Conservation (phyloP, 163 green algal species). For the Trebouxia gelatinosa region DNA sequence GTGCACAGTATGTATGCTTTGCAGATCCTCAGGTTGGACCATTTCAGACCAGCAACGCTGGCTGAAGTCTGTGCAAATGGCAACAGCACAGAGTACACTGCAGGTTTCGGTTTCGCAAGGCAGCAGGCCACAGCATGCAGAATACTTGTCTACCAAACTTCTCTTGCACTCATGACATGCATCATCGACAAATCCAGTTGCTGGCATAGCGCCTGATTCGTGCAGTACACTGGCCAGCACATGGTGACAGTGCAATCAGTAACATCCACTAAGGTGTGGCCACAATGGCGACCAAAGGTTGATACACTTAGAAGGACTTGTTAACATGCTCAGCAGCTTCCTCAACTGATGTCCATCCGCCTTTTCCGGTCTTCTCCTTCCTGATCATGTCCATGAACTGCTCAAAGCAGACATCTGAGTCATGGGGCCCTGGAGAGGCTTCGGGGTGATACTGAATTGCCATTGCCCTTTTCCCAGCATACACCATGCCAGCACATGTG, state of each 20-base stretch:
- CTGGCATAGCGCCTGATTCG: no score
- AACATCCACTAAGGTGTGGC: no score
- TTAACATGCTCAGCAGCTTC: slow-evolving; percentile 21
- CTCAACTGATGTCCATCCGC: background rate
- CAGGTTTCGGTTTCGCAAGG: no score
- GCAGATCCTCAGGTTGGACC: slow-evolving; percentile 28
- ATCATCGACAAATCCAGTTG: no score
- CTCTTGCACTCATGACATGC: no score
- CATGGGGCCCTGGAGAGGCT: slow-evolving; percentile 94
- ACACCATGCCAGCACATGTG: slow-evolving; percentile 90
- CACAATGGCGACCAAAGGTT: no score
- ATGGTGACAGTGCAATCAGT: no score
- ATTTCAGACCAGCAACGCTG: slow-evolving; percentile 30
- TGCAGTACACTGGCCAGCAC: no score
- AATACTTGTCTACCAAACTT: no score
- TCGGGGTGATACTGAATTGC: slow-evolving; percentile 99
- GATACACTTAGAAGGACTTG: no score
- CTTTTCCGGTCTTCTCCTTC: slow-evolving; percentile 38
- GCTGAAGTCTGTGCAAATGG: slow-evolving; percentile 28
- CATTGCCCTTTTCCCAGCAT: slow-evolving; percentile 72
- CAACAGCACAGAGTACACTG: no score
- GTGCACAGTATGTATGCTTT: background rate
- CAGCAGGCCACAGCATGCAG: no score
- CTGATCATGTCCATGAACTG: slow-evolving; percentile 87
- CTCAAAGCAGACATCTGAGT: slow-evolving; percentile 94